Evolutionary conservation across 306 rosid genomes (phyloP).

Genomic region (Ormosia emarginata): DNA sequence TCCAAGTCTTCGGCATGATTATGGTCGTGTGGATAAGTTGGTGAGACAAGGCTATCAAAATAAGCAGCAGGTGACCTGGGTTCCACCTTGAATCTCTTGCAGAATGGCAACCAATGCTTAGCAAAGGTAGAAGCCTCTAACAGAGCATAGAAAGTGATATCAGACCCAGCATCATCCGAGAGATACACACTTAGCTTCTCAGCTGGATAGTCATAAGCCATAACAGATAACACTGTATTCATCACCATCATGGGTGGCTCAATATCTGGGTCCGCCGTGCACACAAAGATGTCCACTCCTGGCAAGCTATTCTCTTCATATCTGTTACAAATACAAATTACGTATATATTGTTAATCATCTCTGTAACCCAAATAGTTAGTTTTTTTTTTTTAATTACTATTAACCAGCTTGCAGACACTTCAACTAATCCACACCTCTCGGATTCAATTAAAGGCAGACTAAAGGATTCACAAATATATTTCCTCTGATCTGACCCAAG

Average conservation of each 20-base stretch:
- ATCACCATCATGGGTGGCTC: constrained; percentile 82
- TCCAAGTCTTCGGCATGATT: constrained; percentile 7
- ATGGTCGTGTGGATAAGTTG: neutral
- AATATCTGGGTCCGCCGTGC: constrained; percentile 77
- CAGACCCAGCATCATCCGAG: constrained; percentile 76
- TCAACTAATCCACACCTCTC: no score
- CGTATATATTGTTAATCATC: neutral
- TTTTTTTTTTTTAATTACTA: no score
- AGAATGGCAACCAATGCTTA: constrained; percentile 78
- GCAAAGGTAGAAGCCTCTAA: constrained; percentile 66
- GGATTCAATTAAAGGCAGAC: no score
- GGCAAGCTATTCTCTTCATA: constrained; percentile 46
- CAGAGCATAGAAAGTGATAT: constrained; percentile 61
- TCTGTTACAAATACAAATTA: constrained; percentile 24
- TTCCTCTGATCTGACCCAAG: no score
- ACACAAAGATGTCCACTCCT: constrained; percentile 71
- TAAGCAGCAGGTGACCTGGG: constrained; percentile 78
- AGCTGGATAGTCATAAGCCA: constrained; percentile 75
- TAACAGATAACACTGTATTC: constrained; percentile 68
- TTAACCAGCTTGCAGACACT: no score
- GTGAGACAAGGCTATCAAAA: constrained; percentile 25
- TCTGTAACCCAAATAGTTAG: no score
- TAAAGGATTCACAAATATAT: no score
- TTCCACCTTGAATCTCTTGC: constrained; percentile 60
- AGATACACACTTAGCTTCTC: constrained; percentile 75